These are phyloP conservation scores for Nemania sp. DNA, from an alignment of 2,329 filamentous ascomycete species.

Conservation along the genomic window DNA sequence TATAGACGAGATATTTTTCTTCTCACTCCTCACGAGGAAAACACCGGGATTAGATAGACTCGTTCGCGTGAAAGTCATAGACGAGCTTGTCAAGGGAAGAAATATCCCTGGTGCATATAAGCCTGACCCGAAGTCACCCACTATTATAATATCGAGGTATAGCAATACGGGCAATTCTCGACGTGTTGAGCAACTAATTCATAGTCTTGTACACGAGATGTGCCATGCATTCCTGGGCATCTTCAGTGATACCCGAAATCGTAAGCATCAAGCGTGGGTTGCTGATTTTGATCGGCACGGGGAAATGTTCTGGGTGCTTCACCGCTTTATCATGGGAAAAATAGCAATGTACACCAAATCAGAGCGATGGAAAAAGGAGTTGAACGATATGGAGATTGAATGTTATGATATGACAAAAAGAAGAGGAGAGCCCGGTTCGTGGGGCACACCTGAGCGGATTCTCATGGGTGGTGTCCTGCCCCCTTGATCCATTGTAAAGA, in stretches of 20 bases:
- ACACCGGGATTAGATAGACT: background rate
- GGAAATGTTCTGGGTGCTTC: constrained; percentile 28
- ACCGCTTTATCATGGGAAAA: background rate
- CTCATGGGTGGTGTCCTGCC: constrained; percentile 23
- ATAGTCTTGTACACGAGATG: constrained; percentile 23
- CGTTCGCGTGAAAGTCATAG: background rate
- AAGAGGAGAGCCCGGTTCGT: constrained; percentile 1
- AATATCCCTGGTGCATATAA: background rate
- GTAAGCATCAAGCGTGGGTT: background rate
- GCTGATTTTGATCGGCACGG: background rate
- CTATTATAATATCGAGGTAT: background rate
- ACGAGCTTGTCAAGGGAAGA: background rate
- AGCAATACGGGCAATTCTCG: background rate
- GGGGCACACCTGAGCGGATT: constrained; percentile 3
- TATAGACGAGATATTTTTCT: constrained; percentile 25
- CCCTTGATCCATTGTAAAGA: no score
- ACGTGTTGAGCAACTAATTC: background rate
- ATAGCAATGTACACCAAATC: background rate
- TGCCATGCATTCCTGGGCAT: constrained; percentile 20
- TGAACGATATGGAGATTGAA: fast-evolving
- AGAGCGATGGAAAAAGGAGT: background rate
- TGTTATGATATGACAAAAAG: background rate
- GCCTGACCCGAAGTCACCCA: background rate
- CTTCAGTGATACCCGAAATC: constrained; percentile 16
- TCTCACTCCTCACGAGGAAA: constrained; percentile 1